Percentiles rank a stretch among this genome's conserved stretches.
Conservation (phyloP, 768 basidiomycete genomes). For the Psilocybe subaeruginosa region DNA sequence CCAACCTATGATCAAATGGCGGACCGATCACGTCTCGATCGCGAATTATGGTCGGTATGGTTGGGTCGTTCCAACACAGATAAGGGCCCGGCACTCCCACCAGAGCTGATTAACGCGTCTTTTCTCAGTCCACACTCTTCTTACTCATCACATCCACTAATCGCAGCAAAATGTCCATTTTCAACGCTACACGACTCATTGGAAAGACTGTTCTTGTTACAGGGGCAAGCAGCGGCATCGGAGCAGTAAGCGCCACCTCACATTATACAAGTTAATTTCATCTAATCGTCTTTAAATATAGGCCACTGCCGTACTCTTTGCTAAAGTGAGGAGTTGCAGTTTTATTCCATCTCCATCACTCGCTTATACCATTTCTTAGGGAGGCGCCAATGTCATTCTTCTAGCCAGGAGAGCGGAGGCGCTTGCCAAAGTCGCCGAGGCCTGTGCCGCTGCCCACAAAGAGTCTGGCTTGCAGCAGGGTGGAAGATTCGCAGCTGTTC, state of each 20-base stretch:
- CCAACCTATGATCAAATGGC: constrained; percentile 4
- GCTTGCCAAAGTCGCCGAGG: constrained; percentile 69
- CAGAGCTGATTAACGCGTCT: constrained; percentile 16
- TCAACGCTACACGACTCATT: constrained; percentile 78
- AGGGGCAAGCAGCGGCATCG: constrained; percentile 89
- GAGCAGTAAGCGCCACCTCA: constrained; percentile 58
- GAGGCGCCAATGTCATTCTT: constrained; percentile 86
- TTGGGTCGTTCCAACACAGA: constrained; percentile 10
- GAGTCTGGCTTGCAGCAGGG: constrained; percentile 73
- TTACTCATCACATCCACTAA: constrained; percentile 6
- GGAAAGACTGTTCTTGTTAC: constrained; percentile 89
- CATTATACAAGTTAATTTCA: neutral
- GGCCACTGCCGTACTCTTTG: constrained; percentile 89
- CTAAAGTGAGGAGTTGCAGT: constrained; percentile 60
- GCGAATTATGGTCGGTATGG: constrained; percentile 20
- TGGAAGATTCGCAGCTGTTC: constrained; percentile 75
- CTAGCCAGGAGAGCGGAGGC: constrained; percentile 78
- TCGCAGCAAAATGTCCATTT: constrained; percentile 65
- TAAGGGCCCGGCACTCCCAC: constrained; percentile 17
- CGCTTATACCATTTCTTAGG: constrained; percentile 41
- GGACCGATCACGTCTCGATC: constrained; percentile 23
- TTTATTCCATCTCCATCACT: neutral
- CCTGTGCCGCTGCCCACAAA: constrained; percentile 70
- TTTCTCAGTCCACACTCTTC: constrained; percentile 7
- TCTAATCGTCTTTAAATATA: constrained; percentile 27